These are phyloP conservation scores for Beauveria asiatica DNA, from an alignment of 2,329 filamentous ascomycete genomes.

Conservation along the genomic window DNA sequence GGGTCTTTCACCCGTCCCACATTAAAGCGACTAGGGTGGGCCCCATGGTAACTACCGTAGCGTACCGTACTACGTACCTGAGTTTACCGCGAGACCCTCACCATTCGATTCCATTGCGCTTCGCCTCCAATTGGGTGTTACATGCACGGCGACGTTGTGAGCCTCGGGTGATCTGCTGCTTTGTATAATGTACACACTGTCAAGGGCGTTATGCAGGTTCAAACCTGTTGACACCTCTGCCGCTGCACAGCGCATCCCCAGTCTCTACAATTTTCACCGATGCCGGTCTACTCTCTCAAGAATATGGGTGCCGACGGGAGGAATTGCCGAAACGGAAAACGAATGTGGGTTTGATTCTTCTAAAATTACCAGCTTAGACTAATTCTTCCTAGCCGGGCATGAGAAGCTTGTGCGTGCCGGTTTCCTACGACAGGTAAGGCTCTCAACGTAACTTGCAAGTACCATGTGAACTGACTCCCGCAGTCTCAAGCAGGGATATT, in stretches of 20 bases:
- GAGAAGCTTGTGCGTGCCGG: slow-evolving; percentile 61
- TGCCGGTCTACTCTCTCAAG: slow-evolving; percentile 47
- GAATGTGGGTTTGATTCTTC: slow-evolving; percentile 35
- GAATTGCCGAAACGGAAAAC: slow-evolving; percentile 48
- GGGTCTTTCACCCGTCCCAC: slow-evolving; percentile 4
- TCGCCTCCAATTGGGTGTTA: background rate
- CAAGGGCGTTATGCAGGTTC: background rate
- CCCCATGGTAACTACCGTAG: background rate
- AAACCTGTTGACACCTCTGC: background rate
- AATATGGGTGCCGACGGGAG: slow-evolving; percentile 72
- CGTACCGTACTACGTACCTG: background rate
- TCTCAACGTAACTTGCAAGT: background rate
- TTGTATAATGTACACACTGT: slow-evolving; percentile 7
- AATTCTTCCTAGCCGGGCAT: slow-evolving; percentile 46
- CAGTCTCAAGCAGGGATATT: slow-evolving; percentile 85
- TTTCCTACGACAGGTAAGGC: slow-evolving; percentile 60
- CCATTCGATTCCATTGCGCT: background rate
- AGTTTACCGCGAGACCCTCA: background rate
- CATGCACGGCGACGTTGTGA: background rate
- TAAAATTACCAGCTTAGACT: slow-evolving; percentile 6
- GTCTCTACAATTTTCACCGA: slow-evolving; percentile 24
- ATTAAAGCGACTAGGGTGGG: background rate
- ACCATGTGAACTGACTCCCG: background rate
- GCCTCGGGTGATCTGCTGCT: background rate
- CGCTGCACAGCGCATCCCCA: background rate